These are phyloP conservation scores for Saccharomycopsis hybrid DNA, from an alignment of 1,139 yeast species.

Conservation along the genomic window DNA sequence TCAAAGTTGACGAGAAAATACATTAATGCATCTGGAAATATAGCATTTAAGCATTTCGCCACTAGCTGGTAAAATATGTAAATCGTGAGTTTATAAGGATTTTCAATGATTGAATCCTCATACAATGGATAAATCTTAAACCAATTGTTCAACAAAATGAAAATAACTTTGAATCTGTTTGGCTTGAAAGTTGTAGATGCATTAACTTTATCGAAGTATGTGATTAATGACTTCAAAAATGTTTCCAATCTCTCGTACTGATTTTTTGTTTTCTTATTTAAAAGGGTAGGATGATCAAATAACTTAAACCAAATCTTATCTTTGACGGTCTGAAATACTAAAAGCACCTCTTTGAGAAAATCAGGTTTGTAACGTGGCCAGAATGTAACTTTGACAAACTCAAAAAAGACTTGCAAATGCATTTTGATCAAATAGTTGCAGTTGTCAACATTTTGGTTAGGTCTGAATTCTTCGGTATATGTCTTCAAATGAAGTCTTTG, in stretches of 20 bases:
- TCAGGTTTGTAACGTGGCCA: conserved; percentile 11
- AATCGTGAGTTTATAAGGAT: conserved; percentile 8
- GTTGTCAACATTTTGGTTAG: conserved; percentile 2
- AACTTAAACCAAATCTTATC: background rate
- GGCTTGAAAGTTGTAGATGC: background rate
- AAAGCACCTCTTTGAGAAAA: conserved; percentile 5
- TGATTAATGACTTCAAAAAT: background rate
- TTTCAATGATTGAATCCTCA: background rate
- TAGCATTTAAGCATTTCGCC: conserved; percentile 6
- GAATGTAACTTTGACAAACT: conserved; percentile 6
- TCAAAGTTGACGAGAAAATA: conserved; percentile 9
- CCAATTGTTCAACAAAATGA: conserved; percentile 8
- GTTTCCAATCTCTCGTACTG: background rate
- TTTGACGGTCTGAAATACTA: background rate
- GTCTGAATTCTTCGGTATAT: background rate
- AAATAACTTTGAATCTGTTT: conserved; percentile 1
- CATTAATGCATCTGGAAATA: conserved; percentile 6
- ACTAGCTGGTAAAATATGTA: conserved; percentile 8
- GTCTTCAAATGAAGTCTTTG: background rate
- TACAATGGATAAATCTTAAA: conserved; percentile 11
- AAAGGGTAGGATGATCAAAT: background rate
- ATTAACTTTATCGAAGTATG: background rate
- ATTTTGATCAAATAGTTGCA: conserved; percentile 2
- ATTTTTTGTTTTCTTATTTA: background rate
- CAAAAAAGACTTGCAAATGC: conserved; percentile 10